Conservation (phyloP, 192 early-diverging fungal genomes). For the Tieghemiomyces parasiticus region DNA sequence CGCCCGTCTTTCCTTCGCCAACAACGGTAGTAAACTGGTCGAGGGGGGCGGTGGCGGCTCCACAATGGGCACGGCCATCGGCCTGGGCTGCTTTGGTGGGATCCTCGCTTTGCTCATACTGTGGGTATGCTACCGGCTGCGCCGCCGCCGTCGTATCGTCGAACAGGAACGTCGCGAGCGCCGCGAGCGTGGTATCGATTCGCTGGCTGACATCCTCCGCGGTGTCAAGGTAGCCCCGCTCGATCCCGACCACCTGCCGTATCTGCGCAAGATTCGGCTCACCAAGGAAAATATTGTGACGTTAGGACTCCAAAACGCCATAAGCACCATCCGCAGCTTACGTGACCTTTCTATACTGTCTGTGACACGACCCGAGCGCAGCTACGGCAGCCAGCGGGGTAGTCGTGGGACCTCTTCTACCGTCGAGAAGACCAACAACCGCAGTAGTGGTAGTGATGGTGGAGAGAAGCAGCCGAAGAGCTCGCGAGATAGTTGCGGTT, state of each 20-base stretch:
- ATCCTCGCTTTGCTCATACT: not conserved
- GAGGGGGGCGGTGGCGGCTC: not conserved
- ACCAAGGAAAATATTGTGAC: not conserved
- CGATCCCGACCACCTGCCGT: not conserved
- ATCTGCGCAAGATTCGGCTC: slow-evolving; percentile 6
- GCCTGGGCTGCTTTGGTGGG: not conserved
- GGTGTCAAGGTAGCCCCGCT: not conserved
- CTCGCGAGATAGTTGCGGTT: not conserved
- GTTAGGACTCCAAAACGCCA: not conserved
- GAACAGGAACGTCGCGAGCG: not conserved
- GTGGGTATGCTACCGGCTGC: not conserved
- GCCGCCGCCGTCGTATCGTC: slow-evolving; percentile 1
- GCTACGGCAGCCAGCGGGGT: not conserved
- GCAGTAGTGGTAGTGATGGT: not conserved
- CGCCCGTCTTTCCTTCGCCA: not conserved
- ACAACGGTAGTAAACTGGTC: not conserved
- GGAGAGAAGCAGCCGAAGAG: not conserved
- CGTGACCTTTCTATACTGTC: not conserved
- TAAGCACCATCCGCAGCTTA: not conserved
- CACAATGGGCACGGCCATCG: not conserved
- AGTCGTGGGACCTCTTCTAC: not conserved
- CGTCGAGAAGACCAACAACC: not conserved
- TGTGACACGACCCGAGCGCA: not conserved
- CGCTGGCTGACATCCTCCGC: not conserved
- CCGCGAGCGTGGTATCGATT: slow-evolving; percentile 4